Evolutionary conservation across 1,139 yeast species (phyloP), one percentile per base, ranked within the genome.

Genomic region (Blastobotrys elegans): DNA sequence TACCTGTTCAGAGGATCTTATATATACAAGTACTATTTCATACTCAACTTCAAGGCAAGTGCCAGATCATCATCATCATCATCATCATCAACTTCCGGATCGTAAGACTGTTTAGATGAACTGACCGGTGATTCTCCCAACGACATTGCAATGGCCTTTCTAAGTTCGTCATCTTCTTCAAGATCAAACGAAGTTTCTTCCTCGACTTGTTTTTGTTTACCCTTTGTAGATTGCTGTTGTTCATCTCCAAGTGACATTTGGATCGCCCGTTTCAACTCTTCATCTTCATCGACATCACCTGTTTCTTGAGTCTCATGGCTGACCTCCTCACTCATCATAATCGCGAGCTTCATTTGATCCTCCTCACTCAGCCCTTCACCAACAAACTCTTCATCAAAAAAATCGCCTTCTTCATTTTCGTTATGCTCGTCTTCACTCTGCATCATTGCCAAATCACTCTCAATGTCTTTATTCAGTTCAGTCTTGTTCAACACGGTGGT

Each of bases 311-410:
- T 6, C 8, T 17, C 21, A 16, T 7, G 22, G 26, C 13, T 47
- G 2, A 13, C 14, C 14, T 58, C 63, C 30, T 57, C 58, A 41
- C 68, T 64, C 30, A 67, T 56, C 64, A 69, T 62, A 53, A 73
- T 45, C 0, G 77, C 77, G 52, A 71, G 70, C 46, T 66, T 63
- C 40, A 47, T 50, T 51, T 72, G 75, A 24, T 72, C 66, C 33
- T 72, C 74, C 37, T 73, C 76, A 17, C 68, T 69, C 43, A 71
- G 59, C 21, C 65, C 54, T 44, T 65, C 69, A 13, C 67, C 68
- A 47, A 64, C 62, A 51, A 63, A 66, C 27, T 56, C 53, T 3
- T 37, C 40, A 11, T 8, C 3, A 27, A 27, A 8, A 20, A 18
- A 27, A n/a, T 39, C n/a, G 2, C 17, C 24, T 2, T 3, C 22